Base-by-base conservation (phyloP, 2,329 filamentous ascomycete genomes). In the Fusarium phyllophilum region DNA sequence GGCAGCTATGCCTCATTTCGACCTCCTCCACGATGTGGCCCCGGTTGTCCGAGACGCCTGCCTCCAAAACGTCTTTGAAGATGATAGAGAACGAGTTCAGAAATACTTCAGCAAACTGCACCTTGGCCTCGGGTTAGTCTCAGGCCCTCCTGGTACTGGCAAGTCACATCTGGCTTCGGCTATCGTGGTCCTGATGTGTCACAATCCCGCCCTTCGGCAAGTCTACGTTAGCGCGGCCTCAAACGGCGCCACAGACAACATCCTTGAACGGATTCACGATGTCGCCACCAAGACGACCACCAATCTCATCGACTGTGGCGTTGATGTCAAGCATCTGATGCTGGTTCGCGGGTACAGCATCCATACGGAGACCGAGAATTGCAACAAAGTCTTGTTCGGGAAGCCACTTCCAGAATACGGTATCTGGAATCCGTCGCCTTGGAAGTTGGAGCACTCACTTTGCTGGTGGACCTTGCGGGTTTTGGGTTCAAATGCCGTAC, bases 391-490 rank as follows among this genome's bases (percentile, higher is more conserved):
- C 3, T 14, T 71, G 7, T 3, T 5, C 1, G 18, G 11, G 8
- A 12, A 6, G 1, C 5, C 39, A 0, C 57, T 65, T 1, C 24
- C 24, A 6, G 13, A 69, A 2, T 22, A 11, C 1, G 26, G 18
- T 2, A 6, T 22, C 5, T 65, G 11, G 48, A 45, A 56, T 1
- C 13, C 42, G 10, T 42, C 54, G 2, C 46, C 52, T 1, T 70
- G 68, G 68, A 20, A 18, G 1, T 17, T 48, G 15, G 26, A 41
- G 10, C 9, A 8, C 3, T 70, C 66, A 0, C 13, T 70, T 0
- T 70, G 68, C 13, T 70, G 68, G 66, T 70, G 60, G 66, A 66
- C 66, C 3, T 34, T 70, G 13, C 60, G 68, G 1, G 54, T 33
- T 4, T 6, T 70, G 5, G 68, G 54, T 1, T 57, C 31, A 2